Evolutionary conservation across 1,139 yeast species (phyloP).

Genomic region (Hemisphaericaspora xylofermentans): DNA sequence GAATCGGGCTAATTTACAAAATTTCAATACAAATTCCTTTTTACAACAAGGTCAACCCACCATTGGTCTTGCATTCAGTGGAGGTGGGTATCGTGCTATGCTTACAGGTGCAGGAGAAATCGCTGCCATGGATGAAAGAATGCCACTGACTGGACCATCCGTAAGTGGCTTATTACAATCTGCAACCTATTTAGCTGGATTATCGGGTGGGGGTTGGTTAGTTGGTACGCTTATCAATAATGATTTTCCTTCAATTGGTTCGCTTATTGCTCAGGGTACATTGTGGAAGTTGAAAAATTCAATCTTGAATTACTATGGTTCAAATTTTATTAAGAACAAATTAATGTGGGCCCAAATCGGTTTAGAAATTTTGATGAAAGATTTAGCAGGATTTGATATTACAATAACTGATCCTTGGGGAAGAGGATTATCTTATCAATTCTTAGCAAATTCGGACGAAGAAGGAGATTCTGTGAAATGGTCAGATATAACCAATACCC

Average conservation of each 20-base stretch:
- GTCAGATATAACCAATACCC: conserved; percentile 32
- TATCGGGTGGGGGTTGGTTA: conserved; percentile 48
- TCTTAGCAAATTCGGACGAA: conserved; percentile 19
- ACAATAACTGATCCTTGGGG: conserved; percentile 49
- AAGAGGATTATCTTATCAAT: conserved; percentile 39
- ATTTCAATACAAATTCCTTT: too few relatives aligned
- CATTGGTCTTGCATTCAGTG: conserved; percentile 45
- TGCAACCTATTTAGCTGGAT: conserved; percentile 37
- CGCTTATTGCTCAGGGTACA: conserved; percentile 23
- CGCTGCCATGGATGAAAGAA: conserved; percentile 36
- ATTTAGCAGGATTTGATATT: conserved; percentile 31
- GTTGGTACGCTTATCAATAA: conserved; percentile 40
- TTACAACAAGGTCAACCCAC: conserved; percentile 19
- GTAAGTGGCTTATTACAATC: conserved; percentile 44
- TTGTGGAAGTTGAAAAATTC: conserved; percentile 44
- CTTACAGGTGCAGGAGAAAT: conserved; percentile 44
- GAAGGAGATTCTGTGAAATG: conserved; percentile 35
- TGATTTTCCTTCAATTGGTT: conserved; percentile 37
- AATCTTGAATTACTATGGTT: conserved; percentile 39
- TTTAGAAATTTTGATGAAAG: conserved; percentile 17
- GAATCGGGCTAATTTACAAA: too few relatives aligned
- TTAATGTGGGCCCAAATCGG: conserved; percentile 22
- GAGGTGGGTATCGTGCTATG: conserved; percentile 51
- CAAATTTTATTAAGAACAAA: background rate
- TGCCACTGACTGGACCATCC: conserved; percentile 25